Percentiles rank a stretch among this genome's conserved stretches.
These are phyloP conservation scores for Amyloporia xantha DNA, from an alignment of 768 basidiomycete genomes.

Conservation along the genomic window DNA sequence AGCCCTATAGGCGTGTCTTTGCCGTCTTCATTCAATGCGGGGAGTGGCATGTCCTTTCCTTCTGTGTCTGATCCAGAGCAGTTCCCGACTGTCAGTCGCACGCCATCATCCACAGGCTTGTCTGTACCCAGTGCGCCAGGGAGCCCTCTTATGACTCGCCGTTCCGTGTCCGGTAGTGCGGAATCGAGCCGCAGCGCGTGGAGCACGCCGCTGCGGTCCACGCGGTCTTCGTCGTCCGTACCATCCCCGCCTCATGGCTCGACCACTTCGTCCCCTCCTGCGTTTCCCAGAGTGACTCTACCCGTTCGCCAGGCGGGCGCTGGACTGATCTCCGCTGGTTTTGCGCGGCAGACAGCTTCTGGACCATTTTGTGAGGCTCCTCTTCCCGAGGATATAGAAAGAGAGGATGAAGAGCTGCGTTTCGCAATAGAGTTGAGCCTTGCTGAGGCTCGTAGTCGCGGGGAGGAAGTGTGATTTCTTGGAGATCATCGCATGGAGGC, in stretches of 20 bases:
- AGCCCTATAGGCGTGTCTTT: conserved; percentile 18
- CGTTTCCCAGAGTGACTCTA: not conserved
- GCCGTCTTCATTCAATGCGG: conserved; percentile 3
- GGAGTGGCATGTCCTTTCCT: conserved; percentile 8
- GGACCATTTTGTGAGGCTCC: not conserved
- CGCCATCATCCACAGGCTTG: conserved; percentile 20
- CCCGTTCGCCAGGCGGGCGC: not conserved
- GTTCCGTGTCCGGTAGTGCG: conserved; percentile 18
- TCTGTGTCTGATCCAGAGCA: conserved; percentile 21
- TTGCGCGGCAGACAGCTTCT: conserved; percentile 2
- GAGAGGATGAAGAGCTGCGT: conserved; percentile 56
- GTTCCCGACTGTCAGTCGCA: conserved; percentile 31
- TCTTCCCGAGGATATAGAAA: too few relatives aligned
- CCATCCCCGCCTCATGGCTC: conserved; percentile 13
- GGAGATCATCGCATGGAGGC: too few relatives aligned
- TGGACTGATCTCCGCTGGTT: conserved; percentile 1
- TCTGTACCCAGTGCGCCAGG: conserved; percentile 14
- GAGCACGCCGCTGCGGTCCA: conserved; percentile 22
- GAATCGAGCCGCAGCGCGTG: conserved; percentile 24
- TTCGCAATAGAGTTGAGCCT: conserved; percentile 67
- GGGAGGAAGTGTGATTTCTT: conserved; percentile 22
- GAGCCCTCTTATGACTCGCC: conserved; percentile 10
- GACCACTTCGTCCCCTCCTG: not conserved
- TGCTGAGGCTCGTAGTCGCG: conserved; percentile 46
- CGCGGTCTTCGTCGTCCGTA: conserved; percentile 15